These are phyloP conservation scores for Nannochloropsis gaditana DNA, from an alignment of 108 stramenopile species.

Conservation along the genomic window DNA sequence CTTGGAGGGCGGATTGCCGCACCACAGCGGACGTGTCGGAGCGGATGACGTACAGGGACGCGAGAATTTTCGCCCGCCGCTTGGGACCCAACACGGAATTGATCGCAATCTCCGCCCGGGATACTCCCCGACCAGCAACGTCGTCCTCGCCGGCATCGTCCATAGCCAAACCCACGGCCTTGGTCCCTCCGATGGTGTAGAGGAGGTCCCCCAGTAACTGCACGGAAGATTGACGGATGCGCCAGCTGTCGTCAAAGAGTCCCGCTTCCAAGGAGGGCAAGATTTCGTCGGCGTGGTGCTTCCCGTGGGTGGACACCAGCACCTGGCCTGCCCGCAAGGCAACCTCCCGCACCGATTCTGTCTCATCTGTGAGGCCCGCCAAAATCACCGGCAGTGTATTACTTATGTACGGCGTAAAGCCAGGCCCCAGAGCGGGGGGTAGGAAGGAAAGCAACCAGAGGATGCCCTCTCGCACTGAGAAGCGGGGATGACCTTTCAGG, in stretches of 20 bases:
- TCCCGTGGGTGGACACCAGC: slow-evolving; percentile 80
- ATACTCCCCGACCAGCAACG: slow-evolving; percentile 44
- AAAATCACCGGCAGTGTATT: slow-evolving; percentile 81
- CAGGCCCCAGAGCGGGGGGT: slow-evolving; percentile 71
- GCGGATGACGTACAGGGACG: slow-evolving; percentile 82
- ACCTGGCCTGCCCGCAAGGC: slow-evolving; percentile 92
- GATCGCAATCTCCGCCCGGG: slow-evolving; percentile 46
- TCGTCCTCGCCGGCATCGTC: slow-evolving; percentile 34
- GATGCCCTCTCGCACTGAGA: slow-evolving; percentile 89
- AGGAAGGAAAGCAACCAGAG: slow-evolving; percentile 98
- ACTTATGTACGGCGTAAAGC: slow-evolving; percentile 73
- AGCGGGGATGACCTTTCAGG: slow-evolving; percentile 70
- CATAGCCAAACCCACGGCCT: slow-evolving; percentile 51
- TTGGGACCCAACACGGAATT: slow-evolving; percentile 66
- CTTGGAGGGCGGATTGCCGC: slow-evolving; percentile 84
- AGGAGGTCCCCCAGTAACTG: slow-evolving; percentile 88
- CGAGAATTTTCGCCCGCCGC: slow-evolving; percentile 69
- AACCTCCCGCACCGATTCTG: slow-evolving; percentile 83
- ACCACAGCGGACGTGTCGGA: slow-evolving; percentile 81
- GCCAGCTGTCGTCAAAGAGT: slow-evolving; percentile 77
- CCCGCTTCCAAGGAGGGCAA: slow-evolving; percentile 85
- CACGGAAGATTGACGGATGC: slow-evolving; percentile 88
- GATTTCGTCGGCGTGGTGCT: slow-evolving; percentile 77
- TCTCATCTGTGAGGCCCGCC: slow-evolving; percentile 88
- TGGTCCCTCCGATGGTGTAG: slow-evolving; percentile 84